Evolutionary conservation across 2,329 filamentous ascomycete species (phyloP), one percentile per base, ranked within the genome.

Genomic region (Niveomyces coronatus): DNA sequence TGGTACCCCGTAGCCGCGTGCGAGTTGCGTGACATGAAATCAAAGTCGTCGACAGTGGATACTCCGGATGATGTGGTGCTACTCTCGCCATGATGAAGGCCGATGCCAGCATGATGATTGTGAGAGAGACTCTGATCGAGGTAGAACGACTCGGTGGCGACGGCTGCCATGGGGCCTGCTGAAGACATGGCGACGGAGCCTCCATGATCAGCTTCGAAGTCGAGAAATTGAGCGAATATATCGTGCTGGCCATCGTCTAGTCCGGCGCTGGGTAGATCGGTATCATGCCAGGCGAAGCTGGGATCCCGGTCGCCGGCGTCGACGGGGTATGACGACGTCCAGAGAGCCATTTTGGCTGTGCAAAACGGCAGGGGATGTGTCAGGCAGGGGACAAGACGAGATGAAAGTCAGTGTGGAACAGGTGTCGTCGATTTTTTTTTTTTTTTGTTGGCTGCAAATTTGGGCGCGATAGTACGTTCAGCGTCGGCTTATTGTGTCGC

Each of bases 201-300:
- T 16, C 43, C 37, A n/a, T 47, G 47, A 34, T 51, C 51, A 39
- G 42, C 49, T 24, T 59, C 58, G 40, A 61, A 56, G 52, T 61
- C 51, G 45, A 61, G 49, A 40, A 59, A 62, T 46, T 61, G 55
- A 14, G 54, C 53, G 39, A 61, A 60, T 35, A 61, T 50, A 45
- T 62, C 58, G 46, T 44, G 51, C 19, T 51, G 45, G 29, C 47
- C 47, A 33, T 57, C 53, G 22, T 49, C 53, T 16, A 47, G 46
- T 13, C 28, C 23, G 13, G 40, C 40, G 26, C 29, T 29, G 19
- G 47, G 46, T 23, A 51, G 50, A 28, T 61, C 56, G 20, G 51
- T 31, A 31, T 58, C 56, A 37, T 53, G 53, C 55, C 56, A 60
- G 45, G 50, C 57, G 47, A 59, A 56, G 46, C 47, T 48, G n/a